Evolutionary conservation across 257 asterid species (phyloP).

Genomic region (Striga asiatica): DNA sequence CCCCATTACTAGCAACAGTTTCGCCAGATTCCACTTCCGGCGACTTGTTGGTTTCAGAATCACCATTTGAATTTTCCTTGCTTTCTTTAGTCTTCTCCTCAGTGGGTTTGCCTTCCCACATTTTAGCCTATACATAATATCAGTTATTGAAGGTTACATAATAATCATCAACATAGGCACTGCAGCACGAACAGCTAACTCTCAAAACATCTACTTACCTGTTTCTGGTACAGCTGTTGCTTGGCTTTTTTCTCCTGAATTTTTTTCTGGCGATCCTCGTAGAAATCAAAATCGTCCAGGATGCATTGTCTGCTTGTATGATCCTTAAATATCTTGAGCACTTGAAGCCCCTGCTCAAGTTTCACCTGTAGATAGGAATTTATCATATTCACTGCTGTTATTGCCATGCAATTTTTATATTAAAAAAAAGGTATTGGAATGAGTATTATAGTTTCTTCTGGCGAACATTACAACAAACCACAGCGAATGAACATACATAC

Average conservation of each 20-base stretch:
- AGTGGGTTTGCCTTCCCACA: slow-evolving; percentile 36
- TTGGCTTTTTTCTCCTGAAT: slow-evolving; percentile 49
- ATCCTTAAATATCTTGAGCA: slow-evolving; percentile 53
- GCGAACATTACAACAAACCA: too few species aligned
- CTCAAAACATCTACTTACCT: too few species aligned
- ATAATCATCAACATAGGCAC: not conserved
- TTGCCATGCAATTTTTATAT: too few species aligned
- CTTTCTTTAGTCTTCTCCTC: slow-evolving; percentile 33
- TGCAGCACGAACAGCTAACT: not conserved
- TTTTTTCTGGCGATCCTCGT: slow-evolving; percentile 56
- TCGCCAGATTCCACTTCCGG: slow-evolving; percentile 15
- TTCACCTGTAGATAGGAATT: slow-evolving; percentile 30
- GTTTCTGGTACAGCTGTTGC: slow-evolving; percentile 33
- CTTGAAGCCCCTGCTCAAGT: slow-evolving; percentile 45
- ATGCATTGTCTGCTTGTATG: slow-evolving; percentile 43
- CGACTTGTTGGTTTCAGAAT: slow-evolving; percentile 16
- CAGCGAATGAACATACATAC: slow-evolving; percentile 11
- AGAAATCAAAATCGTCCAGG: slow-evolving; percentile 66
- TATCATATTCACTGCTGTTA: too few species aligned
- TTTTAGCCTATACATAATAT: slow-evolving; percentile 19
- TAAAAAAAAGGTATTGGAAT: too few species aligned
- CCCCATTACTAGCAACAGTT: slow-evolving; percentile 1
- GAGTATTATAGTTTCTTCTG: too few species aligned
- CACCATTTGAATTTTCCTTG: slow-evolving; percentile 11
- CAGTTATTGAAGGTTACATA: not conserved